Conservation (phyloP, 768 basidiomycete genomes). For the Xanthoconium stramineum region DNA sequence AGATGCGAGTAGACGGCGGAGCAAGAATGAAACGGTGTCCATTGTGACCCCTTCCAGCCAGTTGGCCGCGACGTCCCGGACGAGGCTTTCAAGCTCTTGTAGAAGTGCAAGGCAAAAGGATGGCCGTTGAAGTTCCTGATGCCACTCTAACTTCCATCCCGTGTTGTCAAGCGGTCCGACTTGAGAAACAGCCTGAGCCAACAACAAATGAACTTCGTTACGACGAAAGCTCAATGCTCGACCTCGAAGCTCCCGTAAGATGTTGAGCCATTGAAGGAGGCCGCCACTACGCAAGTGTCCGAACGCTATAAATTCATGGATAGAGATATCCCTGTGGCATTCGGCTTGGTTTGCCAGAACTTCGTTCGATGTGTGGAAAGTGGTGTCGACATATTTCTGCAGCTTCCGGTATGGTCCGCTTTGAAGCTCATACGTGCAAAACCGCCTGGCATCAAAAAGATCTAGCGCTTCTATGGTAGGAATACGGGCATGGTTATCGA, state of each 20-base stretch:
- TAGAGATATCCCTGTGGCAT: conserved; percentile 38
- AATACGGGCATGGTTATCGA: conserved; percentile 18
- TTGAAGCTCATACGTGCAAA: conserved; percentile 23
- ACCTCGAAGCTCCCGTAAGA: conserved; percentile 37
- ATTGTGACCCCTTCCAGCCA: conserved; percentile 38
- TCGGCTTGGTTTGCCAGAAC: conserved; percentile 30
- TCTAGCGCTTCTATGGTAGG: conserved; percentile 17
- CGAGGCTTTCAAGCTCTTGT: conserved; percentile 33
- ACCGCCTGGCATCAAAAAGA: conserved; percentile 9
- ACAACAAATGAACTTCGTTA: conserved; percentile 39
- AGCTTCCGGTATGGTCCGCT: too few relatives aligned
- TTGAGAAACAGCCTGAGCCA: conserved; percentile 47
- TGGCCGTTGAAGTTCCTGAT: conserved; percentile 31
- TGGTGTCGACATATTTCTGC: conserved; percentile 34
- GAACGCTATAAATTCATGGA: conserved; percentile 43
- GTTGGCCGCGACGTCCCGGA: conserved; percentile 37
- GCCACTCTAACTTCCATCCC: conserved; percentile 34
- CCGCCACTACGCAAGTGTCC: too few relatives aligned
- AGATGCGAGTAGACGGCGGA: conserved; percentile 36
- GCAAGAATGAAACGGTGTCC: conserved; percentile 33
- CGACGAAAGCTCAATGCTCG: conserved; percentile 37
- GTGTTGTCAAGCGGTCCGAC: conserved; percentile 29
- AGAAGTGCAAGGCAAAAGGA: conserved; percentile 32
- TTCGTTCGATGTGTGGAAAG: conserved; percentile 30
- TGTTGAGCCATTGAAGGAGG: too few relatives aligned